A percentile compares a stretch with the other conserved stretches of the same genome.
These are phyloP conservation scores for Colletotrichum lentis DNA, from an alignment of 2,329 filamentous ascomycete genomes.

Conservation along the genomic window DNA sequence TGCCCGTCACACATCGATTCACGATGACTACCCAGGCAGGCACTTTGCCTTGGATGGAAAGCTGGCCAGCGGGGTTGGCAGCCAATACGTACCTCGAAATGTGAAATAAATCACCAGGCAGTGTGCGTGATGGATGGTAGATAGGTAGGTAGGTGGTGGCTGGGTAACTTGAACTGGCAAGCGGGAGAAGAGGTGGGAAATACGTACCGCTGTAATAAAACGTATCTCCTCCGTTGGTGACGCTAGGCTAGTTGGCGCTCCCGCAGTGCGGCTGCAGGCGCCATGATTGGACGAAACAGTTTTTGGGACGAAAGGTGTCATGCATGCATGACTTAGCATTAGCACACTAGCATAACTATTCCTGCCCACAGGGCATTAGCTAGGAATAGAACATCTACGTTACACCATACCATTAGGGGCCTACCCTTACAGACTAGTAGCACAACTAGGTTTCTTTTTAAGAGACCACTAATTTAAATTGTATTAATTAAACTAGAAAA, in stretches of 20 bases:
- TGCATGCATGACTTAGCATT: too few relatives aligned
- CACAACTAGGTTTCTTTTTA: too few relatives aligned
- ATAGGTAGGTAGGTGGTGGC: not conserved
- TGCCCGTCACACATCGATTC: not conserved
- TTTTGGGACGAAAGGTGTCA: constrained; percentile 23
- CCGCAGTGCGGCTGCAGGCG: constrained; percentile 7
- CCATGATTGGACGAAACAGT: constrained; percentile 30
- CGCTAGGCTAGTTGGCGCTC: constrained; percentile 22
- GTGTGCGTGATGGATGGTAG: not conserved
- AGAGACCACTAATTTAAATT: too few relatives aligned
- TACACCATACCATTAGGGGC: too few relatives aligned
- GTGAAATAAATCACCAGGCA: not conserved
- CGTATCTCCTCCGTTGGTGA: constrained; percentile 2
- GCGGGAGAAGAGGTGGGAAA: not conserved
- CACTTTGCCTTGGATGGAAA: constrained; percentile 2
- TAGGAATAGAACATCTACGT: too few relatives aligned
- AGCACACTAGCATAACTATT: too few relatives aligned
- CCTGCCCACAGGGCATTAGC: too few relatives aligned
- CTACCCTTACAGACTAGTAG: too few relatives aligned
- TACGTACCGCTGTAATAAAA: constrained; percentile 6
- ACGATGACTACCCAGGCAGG: not conserved
- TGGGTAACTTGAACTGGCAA: constrained; percentile 1
- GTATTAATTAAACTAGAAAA: too few relatives aligned
- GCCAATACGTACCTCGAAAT: not conserved
- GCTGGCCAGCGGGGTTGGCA: not conserved